Evolutionary conservation across 805 yeast species (phyloP).

Genomic region (Lipomyces sp.): DNA sequence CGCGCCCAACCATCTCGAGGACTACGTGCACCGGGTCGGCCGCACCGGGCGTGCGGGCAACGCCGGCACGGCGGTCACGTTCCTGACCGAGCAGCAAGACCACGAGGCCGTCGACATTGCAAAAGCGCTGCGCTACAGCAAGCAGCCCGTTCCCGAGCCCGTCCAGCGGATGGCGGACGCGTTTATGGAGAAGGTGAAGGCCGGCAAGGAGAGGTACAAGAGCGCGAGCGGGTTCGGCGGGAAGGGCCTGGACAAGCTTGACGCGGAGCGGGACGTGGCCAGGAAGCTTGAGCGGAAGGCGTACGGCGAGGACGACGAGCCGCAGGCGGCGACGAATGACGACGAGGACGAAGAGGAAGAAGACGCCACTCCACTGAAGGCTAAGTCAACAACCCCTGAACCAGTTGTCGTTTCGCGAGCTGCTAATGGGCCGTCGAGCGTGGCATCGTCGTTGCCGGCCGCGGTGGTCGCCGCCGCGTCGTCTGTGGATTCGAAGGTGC

Average conservation of each 20-base stretch:
- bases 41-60: constrained; percentile 92
- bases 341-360: constrained; percentile 33
- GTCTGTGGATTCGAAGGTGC: too few relatives aligned
- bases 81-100: constrained; percentile 60
- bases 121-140: constrained; percentile 60
- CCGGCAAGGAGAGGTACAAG: constrained; percentile 57
- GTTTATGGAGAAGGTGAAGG: constrained; percentile 59
- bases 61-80: constrained; percentile 70
- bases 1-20: constrained; percentile 85
- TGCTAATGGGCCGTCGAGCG: constrained; percentile 22
- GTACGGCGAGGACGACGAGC: constrained; percentile 43
- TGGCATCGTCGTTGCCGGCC: constrained; percentile 34
- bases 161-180: constrained; percentile 50
- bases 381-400: constrained; percentile 17
- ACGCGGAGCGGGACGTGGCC: constrained; percentile 54
- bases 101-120: constrained; percentile 65
- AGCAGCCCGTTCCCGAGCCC: constrained; percentile 52
- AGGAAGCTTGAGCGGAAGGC: constrained; percentile 50
- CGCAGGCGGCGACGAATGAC: constrained; percentile 31
- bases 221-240: constrained; percentile 80
- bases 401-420: constrained; percentile 14
- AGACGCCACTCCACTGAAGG: constrained; percentile 28
- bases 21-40: constrained; percentile 94
- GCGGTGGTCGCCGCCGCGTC: constrained; percentile 10
- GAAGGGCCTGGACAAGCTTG: constrained; percentile 77